Evolutionary conservation across 75 land plant species (phyloP).

Genomic region (Pinus taeda): DNA sequence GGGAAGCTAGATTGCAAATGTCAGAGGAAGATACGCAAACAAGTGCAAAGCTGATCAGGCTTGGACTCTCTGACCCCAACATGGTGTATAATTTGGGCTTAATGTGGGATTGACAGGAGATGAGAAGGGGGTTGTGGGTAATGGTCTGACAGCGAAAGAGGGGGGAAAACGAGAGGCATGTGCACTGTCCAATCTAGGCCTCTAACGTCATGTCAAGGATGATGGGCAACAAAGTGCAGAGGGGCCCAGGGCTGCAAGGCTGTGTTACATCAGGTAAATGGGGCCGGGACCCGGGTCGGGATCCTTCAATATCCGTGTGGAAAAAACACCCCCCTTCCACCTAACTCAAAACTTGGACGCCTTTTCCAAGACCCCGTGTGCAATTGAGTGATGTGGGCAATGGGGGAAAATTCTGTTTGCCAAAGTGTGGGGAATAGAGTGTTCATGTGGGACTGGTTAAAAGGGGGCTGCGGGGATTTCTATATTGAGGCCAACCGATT

Average conservation of each 20-base stretch:
- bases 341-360: too few relatives aligned
- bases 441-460: too few relatives aligned
- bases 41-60: slow-evolving; percentile 3
- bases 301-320: neutral
- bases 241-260: slow-evolving; percentile 7
- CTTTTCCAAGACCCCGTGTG: too few relatives aligned
- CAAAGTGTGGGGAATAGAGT: too few relatives aligned
- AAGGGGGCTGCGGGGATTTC: too few relatives aligned
- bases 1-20: neutral
- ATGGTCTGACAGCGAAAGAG: neutral
- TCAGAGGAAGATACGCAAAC: slow-evolving; percentile 9
- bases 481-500: too few relatives aligned
- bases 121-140: neutral
- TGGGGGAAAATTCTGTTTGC: too few relatives aligned
- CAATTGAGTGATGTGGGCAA: too few relatives aligned
- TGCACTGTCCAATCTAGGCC: neutral
- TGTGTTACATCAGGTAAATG: neutral
- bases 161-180: slow-evolving; percentile 12
- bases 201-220: slow-evolving; percentile 3
- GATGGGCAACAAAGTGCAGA: neutral
- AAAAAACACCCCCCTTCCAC: neutral
- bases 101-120: neutral
- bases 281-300: neutral
- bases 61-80: neutral
- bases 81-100: neutral